These are phyloP conservation scores for Serendipita sp. DNA, from an alignment of 768 basidiomycete genomes.

Conservation along the genomic window DNA sequence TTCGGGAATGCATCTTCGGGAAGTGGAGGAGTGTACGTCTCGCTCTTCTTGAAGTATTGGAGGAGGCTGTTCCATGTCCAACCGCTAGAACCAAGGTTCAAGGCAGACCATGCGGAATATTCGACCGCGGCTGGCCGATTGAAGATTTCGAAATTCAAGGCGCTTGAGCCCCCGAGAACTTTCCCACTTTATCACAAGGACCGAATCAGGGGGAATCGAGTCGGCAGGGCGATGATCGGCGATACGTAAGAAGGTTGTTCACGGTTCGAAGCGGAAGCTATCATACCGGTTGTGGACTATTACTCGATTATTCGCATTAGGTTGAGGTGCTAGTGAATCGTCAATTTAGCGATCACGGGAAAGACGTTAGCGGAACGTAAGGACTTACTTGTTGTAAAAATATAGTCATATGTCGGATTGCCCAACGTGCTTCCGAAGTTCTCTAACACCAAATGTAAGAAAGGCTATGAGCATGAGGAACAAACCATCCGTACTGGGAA, in stretches of 20 bases:
- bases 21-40: conserved; percentile 25
- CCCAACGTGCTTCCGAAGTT: conserved; percentile 10
- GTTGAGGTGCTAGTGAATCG: conserved; percentile 10
- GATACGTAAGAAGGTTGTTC: not conserved
- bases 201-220: not conserved
- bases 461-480: not conserved
- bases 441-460: not conserved
- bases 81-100: conserved; percentile 8
- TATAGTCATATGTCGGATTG: conserved; percentile 17
- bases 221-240: not conserved
- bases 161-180: conserved; percentile 17
- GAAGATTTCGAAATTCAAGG: conserved; percentile 16
- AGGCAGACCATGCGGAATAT: conserved; percentile 16
- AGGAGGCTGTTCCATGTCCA: conserved; percentile 18
- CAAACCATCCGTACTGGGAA: not conserved
- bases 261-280: not conserved
- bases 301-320: conserved; percentile 9
- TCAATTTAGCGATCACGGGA: not conserved
- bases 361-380: not conserved
- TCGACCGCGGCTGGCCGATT: conserved; percentile 12
- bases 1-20: conserved; percentile 9
- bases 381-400: conserved; percentile 12
- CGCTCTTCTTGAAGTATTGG: conserved; percentile 18
- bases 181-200: conserved; percentile 14
- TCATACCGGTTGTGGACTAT: conserved; percentile 16